Conservation (phyloP, 768 basidiomycete species). For the Multifurca ochricompacta region DNA sequence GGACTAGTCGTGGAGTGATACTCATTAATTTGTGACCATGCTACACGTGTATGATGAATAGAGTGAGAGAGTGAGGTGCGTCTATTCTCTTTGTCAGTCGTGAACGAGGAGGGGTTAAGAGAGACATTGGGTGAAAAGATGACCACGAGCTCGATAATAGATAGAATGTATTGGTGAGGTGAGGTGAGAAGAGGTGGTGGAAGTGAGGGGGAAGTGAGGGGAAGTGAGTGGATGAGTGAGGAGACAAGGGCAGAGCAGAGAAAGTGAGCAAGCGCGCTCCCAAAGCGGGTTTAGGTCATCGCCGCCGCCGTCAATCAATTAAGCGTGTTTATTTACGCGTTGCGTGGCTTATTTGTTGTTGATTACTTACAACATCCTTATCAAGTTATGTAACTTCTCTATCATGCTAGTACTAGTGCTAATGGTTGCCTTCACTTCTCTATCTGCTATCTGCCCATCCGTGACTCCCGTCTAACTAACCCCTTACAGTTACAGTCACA, state of each 20-base stretch:
- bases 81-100: conserved; percentile 47
- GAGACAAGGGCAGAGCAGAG: neutral
- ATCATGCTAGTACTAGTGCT: no score
- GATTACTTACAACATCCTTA: conserved; percentile 14
- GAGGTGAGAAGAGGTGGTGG: conserved; percentile 23
- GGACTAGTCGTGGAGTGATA: conserved; percentile 35
- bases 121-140: conserved; percentile 30
- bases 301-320: conserved; percentile 31
- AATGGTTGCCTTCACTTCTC: no score
- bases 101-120: conserved; percentile 56
- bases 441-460: no score
- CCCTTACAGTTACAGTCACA: no score
- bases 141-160: neutral
- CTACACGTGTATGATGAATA: conserved; percentile 39
- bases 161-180: neutral
- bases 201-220: neutral
- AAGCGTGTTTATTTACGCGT: conserved; percentile 37
- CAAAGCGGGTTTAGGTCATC: conserved; percentile 21
- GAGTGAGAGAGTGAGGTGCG: conserved; percentile 22
- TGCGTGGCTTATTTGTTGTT: conserved; percentile 30
- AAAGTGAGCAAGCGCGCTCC: neutral
- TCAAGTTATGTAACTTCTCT: no score
- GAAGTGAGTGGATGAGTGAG: neutral
- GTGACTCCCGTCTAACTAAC: no score
- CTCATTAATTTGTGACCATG: conserved; percentile 46